Base-by-base conservation (phyloP, 2,329 filamentous ascomycete genomes). In the Beauveria sp. region DNA sequence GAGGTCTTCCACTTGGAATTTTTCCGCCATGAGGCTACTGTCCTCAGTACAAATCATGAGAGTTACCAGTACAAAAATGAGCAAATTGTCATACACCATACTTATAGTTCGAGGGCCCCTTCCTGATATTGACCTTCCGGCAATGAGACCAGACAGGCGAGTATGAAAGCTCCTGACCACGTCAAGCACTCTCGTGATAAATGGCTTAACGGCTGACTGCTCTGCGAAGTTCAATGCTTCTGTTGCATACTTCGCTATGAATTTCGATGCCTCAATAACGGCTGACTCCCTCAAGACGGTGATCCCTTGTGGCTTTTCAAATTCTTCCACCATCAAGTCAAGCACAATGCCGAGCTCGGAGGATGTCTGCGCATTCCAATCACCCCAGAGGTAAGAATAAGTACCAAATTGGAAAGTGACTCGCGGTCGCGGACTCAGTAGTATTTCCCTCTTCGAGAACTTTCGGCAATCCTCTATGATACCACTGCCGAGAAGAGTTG, bases 301-400 rank as follows among this genome's bases (percentile, higher is more conserved):
- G 6, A 55, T 45, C 12, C 57, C 52, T 18, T 26, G 49, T 2
- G 50, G 38, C 20, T 62, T 62, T 8, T 73, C 70, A n/a, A 76
- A 62, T 51, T 80, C 75, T 40, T 86, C 83, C 12, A 74, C 69
- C 38, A 88, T 72, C 70, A 79, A 84, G 69, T 88, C 85, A 62
- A 86, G 74, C n/a, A 86, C 71, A 45, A 87, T 76, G 2, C 85
- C 85, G 22, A 88, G 66, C 66, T 88, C 84, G 3, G 85, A 87
- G 1, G 85, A 87, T 2, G 80, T 78, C 38, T 77, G 77, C 10
- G 81, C 80, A 65, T 84, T 75, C 85, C 86, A 88, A 2, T 65
- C 51, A 8, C 77, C 78, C 85, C 86, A 88, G 61, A 71, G 72
- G 6, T 88, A 75, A 0, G 69, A 68, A 62, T 81, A 78, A 7